Conservation (phyloP, 305 asterid species). For the Plantago rigida region DNA sequence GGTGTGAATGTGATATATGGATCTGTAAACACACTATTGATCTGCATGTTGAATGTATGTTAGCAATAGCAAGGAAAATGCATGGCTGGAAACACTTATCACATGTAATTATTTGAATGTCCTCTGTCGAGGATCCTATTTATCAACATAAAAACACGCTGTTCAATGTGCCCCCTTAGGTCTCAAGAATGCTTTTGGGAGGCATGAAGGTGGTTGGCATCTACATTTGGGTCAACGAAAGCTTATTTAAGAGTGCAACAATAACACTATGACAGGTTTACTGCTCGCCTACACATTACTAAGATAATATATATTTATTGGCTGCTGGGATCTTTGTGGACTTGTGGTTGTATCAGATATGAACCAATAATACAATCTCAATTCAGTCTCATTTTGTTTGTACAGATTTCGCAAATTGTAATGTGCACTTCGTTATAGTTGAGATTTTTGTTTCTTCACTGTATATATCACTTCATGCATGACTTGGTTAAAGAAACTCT, state of each 20-base stretch:
- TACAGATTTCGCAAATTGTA: not conserved
- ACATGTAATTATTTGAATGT: slow-evolving; percentile 17
- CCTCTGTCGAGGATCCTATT: slow-evolving; percentile 10
- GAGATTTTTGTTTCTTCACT: not conserved
- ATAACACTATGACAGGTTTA: slow-evolving; percentile 70
- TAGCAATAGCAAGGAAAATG: not conserved
- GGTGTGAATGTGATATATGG: too few species aligned
- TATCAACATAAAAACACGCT: slow-evolving; percentile 10
- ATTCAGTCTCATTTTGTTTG: not conserved
- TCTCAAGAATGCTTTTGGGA: slow-evolving; percentile 85
- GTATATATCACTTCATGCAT: not conserved
- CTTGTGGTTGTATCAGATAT: too few species aligned
- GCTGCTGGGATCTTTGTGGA: not conserved
- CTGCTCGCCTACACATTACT: slow-evolving; percentile 14
- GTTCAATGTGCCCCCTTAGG: slow-evolving; percentile 38
- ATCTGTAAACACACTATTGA: too few species aligned
- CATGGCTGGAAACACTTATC: slow-evolving; percentile 13
- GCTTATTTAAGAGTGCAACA: slow-evolving; percentile 76
- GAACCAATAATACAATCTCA: not conserved
- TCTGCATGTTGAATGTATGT: too few species aligned
- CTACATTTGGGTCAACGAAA: slow-evolving; percentile 73
- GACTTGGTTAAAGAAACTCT: slow-evolving; percentile 4
- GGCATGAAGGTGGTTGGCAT: slow-evolving; percentile 86
- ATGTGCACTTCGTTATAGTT: slow-evolving; percentile 4
- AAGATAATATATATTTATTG: not conserved